Conservation (phyloP, 2,329 filamentous ascomycete species). For the Herpotrichia juniperi region DNA sequence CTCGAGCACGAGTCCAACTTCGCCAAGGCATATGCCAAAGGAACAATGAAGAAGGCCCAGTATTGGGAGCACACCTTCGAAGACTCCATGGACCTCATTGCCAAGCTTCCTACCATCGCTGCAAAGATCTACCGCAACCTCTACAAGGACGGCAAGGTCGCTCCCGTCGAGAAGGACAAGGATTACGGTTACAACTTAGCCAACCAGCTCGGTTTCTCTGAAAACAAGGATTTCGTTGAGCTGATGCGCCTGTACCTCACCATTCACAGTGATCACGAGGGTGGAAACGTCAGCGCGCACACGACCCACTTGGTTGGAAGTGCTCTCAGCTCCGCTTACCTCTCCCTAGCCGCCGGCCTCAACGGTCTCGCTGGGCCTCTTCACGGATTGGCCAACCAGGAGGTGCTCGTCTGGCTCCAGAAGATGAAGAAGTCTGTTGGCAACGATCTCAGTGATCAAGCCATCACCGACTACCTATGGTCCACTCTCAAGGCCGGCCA, state of each 20-base stretch:
- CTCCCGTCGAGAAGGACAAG: conserved; percentile 95
- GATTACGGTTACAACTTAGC: conserved; percentile 99
- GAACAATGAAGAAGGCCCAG: conserved; percentile 98
- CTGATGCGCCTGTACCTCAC: conserved; percentile 98
- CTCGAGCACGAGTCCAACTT: conserved; percentile 98
- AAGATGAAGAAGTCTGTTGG: conserved; percentile 98
- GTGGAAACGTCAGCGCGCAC: conserved; percentile 98
- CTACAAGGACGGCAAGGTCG: conserved; percentile 99
- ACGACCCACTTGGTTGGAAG: conserved; percentile 97
- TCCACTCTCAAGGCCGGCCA: conserved; percentile 92
- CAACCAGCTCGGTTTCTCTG: conserved; percentile 97
- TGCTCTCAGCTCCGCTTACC: conserved; percentile 95
- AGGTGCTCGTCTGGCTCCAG: conserved; percentile 98
- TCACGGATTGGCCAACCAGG: conserved; percentile 99
- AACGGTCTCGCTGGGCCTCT: conserved; percentile 98
- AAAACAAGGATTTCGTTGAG: conserved; percentile 97
- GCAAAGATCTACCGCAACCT: conserved; percentile 99
- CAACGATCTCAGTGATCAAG: conserved; percentile 92
- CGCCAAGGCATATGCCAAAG: conserved; percentile 98
- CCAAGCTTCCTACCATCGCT: conserved; percentile 98
- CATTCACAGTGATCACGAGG: conserved; percentile 99
- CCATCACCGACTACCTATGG: conserved; percentile 99
- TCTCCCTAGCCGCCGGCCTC: conserved; percentile 93
- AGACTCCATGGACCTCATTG: conserved; percentile 99
- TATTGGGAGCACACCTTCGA: conserved; percentile 99